Evolutionary conservation across 129 eudicot genomes (phyloP).

Genomic region (Flaveria sonorensis): DNA sequence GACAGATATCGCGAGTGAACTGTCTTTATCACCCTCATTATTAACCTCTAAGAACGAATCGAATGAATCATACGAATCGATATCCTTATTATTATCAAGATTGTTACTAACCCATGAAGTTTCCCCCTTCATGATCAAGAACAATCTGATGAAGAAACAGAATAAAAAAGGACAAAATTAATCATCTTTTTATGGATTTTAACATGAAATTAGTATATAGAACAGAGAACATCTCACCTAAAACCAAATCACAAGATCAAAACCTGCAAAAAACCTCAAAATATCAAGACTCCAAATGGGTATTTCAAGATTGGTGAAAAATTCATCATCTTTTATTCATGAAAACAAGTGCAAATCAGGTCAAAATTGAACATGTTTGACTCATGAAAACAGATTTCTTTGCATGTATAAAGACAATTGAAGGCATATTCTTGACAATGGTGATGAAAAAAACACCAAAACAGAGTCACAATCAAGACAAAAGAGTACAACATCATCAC

Average conservation of each 20-base stretch:
- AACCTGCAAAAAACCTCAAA: constrained; percentile 13
- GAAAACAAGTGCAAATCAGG: no score
- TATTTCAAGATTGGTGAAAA: no score
- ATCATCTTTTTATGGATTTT: neutral
- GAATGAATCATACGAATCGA: neutral
- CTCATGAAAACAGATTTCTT: constrained; percentile 18
- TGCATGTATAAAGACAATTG: constrained; percentile 25
- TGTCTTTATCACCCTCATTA: constrained; percentile 52
- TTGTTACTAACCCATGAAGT: constrained; percentile 75
- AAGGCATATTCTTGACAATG: constrained; percentile 38
- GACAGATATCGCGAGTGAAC: constrained; percentile 42
- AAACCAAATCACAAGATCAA: constrained; percentile 28
- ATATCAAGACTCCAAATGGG: neutral
- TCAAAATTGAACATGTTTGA: neutral
- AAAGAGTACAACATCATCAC: constrained; percentile 21
- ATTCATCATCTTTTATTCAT: no score
- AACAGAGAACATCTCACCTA: constrained; percentile 12
- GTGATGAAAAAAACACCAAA: constrained; percentile 33
- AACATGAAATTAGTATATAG: constrained; percentile 1
- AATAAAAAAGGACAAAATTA: neutral
- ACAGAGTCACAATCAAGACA: constrained; percentile 33
- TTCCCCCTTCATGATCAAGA: constrained; percentile 63
- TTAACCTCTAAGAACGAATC: constrained; percentile 47
- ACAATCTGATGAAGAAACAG: constrained; percentile 31
- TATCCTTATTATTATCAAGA: constrained; percentile 17